These are phyloP conservation scores for Sporothrix variecibatus DNA, from an alignment of 2,329 filamentous ascomycete genomes.

Conservation along the genomic window DNA sequence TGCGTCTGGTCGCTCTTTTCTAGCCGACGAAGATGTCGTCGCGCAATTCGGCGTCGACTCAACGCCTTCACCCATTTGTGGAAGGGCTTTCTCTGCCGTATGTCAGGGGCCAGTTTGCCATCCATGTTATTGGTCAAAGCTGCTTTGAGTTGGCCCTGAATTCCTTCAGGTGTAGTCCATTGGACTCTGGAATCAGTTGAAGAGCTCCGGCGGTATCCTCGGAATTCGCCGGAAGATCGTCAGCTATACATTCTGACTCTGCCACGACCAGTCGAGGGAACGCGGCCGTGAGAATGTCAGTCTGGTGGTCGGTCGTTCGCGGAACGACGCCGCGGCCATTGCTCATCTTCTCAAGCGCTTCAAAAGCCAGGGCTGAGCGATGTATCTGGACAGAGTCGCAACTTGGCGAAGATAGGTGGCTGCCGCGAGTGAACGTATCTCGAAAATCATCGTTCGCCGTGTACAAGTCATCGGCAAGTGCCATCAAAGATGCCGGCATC, in stretches of 20 bases:
- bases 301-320: not conserved
- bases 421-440: not conserved
- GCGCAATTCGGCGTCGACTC: slow-evolving; percentile 56
- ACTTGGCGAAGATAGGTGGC: slow-evolving; percentile 5
- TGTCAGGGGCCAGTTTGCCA: too few species aligned
- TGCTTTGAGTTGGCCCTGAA: not conserved
- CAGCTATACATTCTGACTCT: not conserved
- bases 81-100: slow-evolving; percentile 53
- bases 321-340: not conserved
- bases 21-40: slow-evolving; percentile 35
- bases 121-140: not conserved
- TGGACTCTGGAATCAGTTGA: not conserved
- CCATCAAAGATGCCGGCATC: not conserved
- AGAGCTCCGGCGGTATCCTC: not conserved
- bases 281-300: not conserved
- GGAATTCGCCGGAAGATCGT: not conserved
- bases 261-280: not conserved
- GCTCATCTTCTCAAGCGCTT: not conserved
- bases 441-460: not conserved
- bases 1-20: not conserved
- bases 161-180: not conserved
- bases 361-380: not conserved
- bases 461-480: not conserved
- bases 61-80: slow-evolving; percentile 73
- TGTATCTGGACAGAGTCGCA: slow-evolving; percentile 23